Evolutionary conservation across 768 basidiomycete genomes (phyloP).

Genomic region (Rhodotorula paludigena): DNA sequence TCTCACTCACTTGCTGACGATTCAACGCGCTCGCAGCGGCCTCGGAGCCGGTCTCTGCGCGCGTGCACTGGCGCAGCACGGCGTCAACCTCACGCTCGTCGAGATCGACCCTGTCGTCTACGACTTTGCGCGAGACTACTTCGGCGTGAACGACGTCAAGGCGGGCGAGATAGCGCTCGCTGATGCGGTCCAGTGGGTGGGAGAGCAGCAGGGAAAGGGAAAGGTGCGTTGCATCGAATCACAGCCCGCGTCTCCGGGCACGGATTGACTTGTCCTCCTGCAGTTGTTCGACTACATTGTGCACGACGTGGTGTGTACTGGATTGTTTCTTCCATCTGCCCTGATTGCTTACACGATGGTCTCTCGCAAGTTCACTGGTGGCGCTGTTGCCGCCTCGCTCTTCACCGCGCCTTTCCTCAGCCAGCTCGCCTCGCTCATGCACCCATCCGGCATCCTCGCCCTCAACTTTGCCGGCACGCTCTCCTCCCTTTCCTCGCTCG

Average conservation of each 20-base stretch:
- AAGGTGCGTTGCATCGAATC: conserved; percentile 57
- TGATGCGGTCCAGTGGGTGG: conserved; percentile 70
- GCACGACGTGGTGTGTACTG: conserved; percentile 44
- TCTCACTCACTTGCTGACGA: neutral
- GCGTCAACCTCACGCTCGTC: conserved; percentile 70
- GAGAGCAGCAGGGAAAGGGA: conserved; percentile 42
- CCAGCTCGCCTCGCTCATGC: conserved; percentile 61
- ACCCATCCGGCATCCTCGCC: conserved; percentile 67
- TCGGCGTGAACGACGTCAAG: conserved; percentile 63
- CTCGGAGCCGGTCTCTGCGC: conserved; percentile 81
- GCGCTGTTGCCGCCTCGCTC: conserved; percentile 77
- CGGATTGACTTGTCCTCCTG: no score
- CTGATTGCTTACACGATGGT: neutral
- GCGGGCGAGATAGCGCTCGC: conserved; percentile 60
- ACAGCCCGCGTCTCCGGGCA: no score
- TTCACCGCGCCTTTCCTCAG: conserved; percentile 81
- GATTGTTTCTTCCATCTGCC: neutral
- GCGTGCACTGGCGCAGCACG: conserved; percentile 64
- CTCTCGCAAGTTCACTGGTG: conserved; percentile 72
- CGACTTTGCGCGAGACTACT: conserved; percentile 68
- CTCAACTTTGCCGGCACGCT: conserved; percentile 81
- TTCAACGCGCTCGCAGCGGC: conserved; percentile 56
- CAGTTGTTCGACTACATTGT: conserved; percentile 4
- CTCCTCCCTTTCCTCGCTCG: conserved; percentile 58
- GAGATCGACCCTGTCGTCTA: conserved; percentile 93